These are phyloP conservation scores for Apiospora phragmitis DNA, from an alignment of 2,329 filamentous ascomycete species.

Conservation along the genomic window DNA sequence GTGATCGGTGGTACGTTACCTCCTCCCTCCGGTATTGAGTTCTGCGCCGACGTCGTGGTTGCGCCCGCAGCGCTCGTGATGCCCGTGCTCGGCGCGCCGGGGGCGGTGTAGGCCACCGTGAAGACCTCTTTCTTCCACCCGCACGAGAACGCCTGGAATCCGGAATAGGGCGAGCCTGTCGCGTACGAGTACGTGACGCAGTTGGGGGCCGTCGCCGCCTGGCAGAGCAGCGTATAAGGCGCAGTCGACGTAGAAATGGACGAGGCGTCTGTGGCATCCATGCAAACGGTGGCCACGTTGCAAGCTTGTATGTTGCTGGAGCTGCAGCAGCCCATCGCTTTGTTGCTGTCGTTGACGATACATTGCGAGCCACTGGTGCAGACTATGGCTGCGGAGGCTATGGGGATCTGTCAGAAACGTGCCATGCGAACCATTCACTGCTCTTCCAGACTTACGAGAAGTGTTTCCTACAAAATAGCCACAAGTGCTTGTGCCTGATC, in stretches of 20 bases:
- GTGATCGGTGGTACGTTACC: not conserved
- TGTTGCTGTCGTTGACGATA: slow-evolving; percentile 16
- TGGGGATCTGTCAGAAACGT: not conserved
- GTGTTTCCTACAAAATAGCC: slow-evolving; percentile 25
- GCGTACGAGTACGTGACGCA: slow-evolving; percentile 32
- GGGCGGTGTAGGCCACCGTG: slow-evolving; percentile 21
- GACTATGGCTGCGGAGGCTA: slow-evolving; percentile 7
- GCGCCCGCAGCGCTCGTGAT: not conserved
- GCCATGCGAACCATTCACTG: too few relatives aligned
- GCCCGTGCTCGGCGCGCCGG: not conserved
- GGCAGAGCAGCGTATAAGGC: slow-evolving; percentile 11
- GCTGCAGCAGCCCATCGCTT: slow-evolving; percentile 30
- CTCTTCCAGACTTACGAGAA: slow-evolving; percentile 23
- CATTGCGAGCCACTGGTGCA: slow-evolving; percentile 25
- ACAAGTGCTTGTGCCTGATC: slow-evolving; percentile 21
- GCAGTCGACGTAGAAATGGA: not conserved
- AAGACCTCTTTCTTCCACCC: slow-evolving; percentile 23
- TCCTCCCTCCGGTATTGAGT: not conserved
- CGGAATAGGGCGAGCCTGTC: slow-evolving; percentile 26
- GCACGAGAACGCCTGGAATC: slow-evolving; percentile 29
- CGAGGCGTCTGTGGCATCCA: slow-evolving; percentile 22
- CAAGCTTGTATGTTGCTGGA: slow-evolving; percentile 22
- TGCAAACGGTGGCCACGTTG: slow-evolving; percentile 28
- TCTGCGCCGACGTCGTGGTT: not conserved
- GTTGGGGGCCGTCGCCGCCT: slow-evolving; percentile 21